Evolutionary conservation across 2,329 filamentous ascomycete species (phyloP).

Genomic region (Phaeosphaeria sp.): DNA sequence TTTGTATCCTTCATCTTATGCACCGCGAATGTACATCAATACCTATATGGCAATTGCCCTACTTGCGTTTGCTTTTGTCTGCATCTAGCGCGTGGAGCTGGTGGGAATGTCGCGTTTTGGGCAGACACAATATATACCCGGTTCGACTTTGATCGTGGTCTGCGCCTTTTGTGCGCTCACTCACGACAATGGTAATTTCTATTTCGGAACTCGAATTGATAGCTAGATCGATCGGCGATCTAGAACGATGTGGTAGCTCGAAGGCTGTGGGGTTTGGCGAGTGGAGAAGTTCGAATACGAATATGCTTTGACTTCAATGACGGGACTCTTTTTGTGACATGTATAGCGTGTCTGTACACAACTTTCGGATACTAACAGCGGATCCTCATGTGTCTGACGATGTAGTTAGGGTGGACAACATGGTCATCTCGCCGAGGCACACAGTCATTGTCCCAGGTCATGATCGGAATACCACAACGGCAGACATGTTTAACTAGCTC

Average conservation of each 20-base stretch:
- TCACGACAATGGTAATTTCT: conserved; percentile 12
- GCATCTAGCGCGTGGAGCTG: conserved; percentile 21
- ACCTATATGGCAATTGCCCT: conserved; percentile 7
- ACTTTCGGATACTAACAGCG: background rate
- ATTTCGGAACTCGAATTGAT: conserved; percentile 1
- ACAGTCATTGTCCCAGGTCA: background rate
- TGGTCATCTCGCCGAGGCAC: background rate
- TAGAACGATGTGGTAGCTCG: background rate
- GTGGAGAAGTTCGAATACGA: background rate
- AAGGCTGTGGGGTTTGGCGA: background rate
- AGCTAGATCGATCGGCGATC: background rate
- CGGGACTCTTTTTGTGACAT: background rate
- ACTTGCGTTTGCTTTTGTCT: conserved; percentile 12
- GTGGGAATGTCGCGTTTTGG: conserved; percentile 18
- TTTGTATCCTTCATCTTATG: background rate
- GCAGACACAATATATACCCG: conserved; percentile 26
- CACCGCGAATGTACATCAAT: conserved; percentile 17
- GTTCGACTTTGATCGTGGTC: conserved; percentile 13
- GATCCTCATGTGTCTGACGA: background rate
- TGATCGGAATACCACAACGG: no score
- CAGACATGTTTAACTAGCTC: conserved; percentile 4
- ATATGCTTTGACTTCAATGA: background rate
- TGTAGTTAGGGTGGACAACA: no score
- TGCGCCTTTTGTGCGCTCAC: conserved; percentile 6
- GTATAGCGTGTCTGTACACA: background rate